Base-by-base conservation (phyloP, 2,329 filamentous ascomycete genomes). In the Emydomyces testavorans region DNA sequence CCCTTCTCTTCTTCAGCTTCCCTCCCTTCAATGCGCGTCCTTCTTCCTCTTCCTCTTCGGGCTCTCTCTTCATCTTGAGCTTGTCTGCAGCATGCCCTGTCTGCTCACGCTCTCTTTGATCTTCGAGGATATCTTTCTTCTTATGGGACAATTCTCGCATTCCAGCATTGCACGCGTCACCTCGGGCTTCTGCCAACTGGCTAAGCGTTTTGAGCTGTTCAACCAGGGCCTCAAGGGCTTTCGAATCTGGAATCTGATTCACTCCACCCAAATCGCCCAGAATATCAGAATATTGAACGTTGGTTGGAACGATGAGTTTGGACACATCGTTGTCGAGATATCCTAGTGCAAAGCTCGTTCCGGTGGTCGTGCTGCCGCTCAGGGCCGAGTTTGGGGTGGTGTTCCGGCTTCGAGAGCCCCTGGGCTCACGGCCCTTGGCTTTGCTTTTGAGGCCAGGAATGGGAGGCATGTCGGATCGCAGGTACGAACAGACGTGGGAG, bases 1-100 rank as follows among this genome's bases (percentile, higher is more conserved):
- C 84, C 67, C 87, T 88, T 62, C 84, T 80, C 70, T 85, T 88
- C 73, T 85, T 88, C 54, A 83, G 75, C 63, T 89, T 88, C 20
- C 72, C 68, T 34, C 66, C 68, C 60, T 77, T 76, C 58, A 77
- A 59, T 23, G 64, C 65, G 65, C 72, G 61, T 36, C 59, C 57
- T 42, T 65, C 57, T 50, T 73, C 66, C 39, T 70, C 65, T 26
- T 69, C 65, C 38, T 70, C 67, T 44, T 72, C 64, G 2, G 61
- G 62, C 54, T 71, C 67, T 42, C 65, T 60, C 58, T 70, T 71
- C 59, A 69, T 59, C 50, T 63, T 66, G 29, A 64, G 52, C 37
- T 75, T 70, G 49, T 73, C 71, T 8, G 64, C 62, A 41, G 75
- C 71, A 24, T 68, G 67, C 44, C 72, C 68, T 36, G 65, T 60